These are phyloP conservation scores for Ophiobolus disseminans DNA, from an alignment of 2,329 filamentous ascomycete genomes.

Conservation along the genomic window DNA sequence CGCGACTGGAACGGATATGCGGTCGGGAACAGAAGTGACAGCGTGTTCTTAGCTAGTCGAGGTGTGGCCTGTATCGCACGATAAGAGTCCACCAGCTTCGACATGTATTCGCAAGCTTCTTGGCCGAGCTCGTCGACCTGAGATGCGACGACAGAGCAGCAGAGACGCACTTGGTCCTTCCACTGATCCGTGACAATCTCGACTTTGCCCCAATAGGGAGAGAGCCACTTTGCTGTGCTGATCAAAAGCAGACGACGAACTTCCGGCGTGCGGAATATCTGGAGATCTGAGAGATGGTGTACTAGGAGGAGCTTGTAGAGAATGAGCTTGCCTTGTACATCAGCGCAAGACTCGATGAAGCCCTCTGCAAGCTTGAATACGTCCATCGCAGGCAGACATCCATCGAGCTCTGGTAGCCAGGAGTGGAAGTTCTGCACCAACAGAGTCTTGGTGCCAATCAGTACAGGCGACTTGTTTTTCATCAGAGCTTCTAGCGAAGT, in stretches of 20 bases:
- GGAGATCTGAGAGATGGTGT: slow-evolving; percentile 84
- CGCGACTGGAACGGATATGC: slow-evolving; percentile 87
- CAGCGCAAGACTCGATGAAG: slow-evolving; percentile 88
- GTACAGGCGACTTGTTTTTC: slow-evolving; percentile 80
- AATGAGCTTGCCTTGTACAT: slow-evolving; percentile 88
- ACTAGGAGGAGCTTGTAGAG: slow-evolving; percentile 92
- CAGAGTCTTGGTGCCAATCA: slow-evolving; percentile 93
- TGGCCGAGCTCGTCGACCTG: slow-evolving; percentile 80
- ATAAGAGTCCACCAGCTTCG: slow-evolving; percentile 90
- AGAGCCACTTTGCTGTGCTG: slow-evolving; percentile 89
- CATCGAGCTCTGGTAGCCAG: slow-evolving; percentile 90
- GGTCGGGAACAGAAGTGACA: slow-evolving; percentile 89
- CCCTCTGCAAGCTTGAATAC: slow-evolving; percentile 90
- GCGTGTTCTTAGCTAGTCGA: slow-evolving; percentile 62
- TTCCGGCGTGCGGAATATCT: slow-evolving; percentile 80
- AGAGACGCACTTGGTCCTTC: slow-evolving; percentile 90
- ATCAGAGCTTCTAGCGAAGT: slow-evolving; percentile 89
- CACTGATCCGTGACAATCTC: slow-evolving; percentile 81
- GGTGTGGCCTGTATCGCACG: slow-evolving; percentile 74
- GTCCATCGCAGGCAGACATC: slow-evolving; percentile 79
- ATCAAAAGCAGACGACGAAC: slow-evolving; percentile 75
- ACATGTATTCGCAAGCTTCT: slow-evolving; percentile 86
- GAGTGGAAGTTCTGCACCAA: slow-evolving; percentile 96
- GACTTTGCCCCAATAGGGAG: slow-evolving; percentile 87
- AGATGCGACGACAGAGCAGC: slow-evolving; percentile 89